Base-by-base conservation (phyloP, 345 rosid genomes). In the Conringia planisiliqua region DNA sequence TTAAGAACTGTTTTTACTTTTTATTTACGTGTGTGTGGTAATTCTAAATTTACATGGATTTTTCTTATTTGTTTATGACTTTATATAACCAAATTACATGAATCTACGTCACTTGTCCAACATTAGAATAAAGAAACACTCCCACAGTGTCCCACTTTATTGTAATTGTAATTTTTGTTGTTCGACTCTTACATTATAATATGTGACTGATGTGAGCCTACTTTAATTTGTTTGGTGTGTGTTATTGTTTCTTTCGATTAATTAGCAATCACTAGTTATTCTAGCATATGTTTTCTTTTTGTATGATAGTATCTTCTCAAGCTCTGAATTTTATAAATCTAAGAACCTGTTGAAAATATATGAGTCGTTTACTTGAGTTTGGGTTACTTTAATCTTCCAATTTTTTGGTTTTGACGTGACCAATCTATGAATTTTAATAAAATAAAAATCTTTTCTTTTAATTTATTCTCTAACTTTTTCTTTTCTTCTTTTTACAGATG, bases 181-280 rank as follows among this genome's bases (percentile, higher is more conserved):
- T 32, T 35, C 46, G 12, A 65, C 47, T 57, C 29, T 22, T 74
- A 14, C 59, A 36, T 30, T 33, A 66, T n/a, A 22, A 22, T 62
- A 61, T 7, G 57, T 61, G 64, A 61, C 58, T 36, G 10, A 35
- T 60, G 27, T 59, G 73, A 60, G 29, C 39, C 59, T 2, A 26
- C 79, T 69, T 76, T 54, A 76, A 62, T 62, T 62, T 54, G 54
- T 69, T 61, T 61, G 64, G 58, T 68, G 57, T 61, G 50, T 61
- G 65, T 46, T 42, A 60, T 68, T 71, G 48, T 69, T 51, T 62
- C n/a, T 62, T 62, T 62, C 26, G 70, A 52, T 76, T 12, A 14
- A 14, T 54, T 51, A 62, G 24, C 51, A 70, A 43, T 35, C 58
- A 48, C 51, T 42, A 40, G 32, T 10, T 32, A 69, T 48, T 38